Evolutionary conservation across 139 green algal genomes (phyloP).

Genomic region (Microglena sp.): DNA sequence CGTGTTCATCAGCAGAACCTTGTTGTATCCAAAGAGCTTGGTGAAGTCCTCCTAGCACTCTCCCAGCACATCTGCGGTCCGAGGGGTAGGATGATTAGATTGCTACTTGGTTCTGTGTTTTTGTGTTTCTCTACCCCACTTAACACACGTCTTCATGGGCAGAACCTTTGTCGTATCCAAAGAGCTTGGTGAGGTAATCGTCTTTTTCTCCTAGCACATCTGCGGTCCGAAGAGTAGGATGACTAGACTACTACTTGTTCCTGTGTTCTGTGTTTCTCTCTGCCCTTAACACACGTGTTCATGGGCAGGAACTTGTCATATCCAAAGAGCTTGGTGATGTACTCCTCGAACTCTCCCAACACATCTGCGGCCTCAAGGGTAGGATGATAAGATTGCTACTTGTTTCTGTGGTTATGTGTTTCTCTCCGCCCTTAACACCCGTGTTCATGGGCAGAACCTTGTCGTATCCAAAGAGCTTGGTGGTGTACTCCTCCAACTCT

Average conservation of each 20-base stretch:
- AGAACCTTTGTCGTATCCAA: constrained; percentile 93
- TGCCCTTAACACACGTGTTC: constrained; percentile 96
- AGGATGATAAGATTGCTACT: no score
- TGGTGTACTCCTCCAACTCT: constrained; percentile 91
- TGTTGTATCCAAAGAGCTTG: constrained; percentile 83
- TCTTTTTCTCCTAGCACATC: constrained; percentile 91
- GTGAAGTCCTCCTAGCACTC: constrained; percentile 93
- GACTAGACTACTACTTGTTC: background rate
- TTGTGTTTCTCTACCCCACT: constrained; percentile 20
- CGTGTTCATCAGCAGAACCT: constrained; percentile 95
- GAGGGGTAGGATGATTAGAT: background rate
- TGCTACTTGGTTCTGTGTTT: background rate
- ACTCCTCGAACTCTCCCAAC: constrained; percentile 88
- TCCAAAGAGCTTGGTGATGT: constrained; percentile 82
- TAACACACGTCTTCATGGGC: constrained; percentile 96
- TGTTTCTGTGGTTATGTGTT: no score
- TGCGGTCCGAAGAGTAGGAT: constrained; percentile 8
- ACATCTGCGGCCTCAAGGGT: no score
- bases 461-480: constrained; percentile 82
- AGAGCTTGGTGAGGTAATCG: constrained; percentile 82
- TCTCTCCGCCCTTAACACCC: constrained; percentile 94
- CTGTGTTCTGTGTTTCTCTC: no score
- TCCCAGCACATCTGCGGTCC: constrained; percentile 66
- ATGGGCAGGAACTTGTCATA: constrained; percentile 95
- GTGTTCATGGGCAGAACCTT: constrained; percentile 97